Base-by-base conservation (phyloP, 495 filamentous ascomycete species). In the Thozetella sp. region DNA sequence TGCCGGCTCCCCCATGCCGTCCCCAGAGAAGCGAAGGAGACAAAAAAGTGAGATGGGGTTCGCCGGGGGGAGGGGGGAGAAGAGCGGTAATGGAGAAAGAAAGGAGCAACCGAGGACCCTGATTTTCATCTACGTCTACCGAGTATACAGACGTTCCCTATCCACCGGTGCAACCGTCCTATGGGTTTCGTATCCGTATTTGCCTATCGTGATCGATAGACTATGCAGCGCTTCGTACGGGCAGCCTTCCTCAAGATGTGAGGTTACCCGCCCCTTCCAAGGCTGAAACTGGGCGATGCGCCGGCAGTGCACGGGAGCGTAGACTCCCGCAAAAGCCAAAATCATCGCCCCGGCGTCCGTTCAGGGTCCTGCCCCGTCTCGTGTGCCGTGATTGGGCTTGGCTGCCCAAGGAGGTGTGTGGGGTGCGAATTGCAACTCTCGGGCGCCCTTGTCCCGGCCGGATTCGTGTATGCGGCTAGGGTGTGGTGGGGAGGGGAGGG, bases 371-470 rank as follows among this genome's bases (percentile, higher is more conserved):
- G 50, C 46, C 55, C 63, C 63, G 51, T 53, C 20, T 46, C 3
- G 53, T 56, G 55, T 67, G 61, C 64, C 64, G 57, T 40, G 54
- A 67, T 69, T 67, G 67, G 67, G 22, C 1, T 2, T 25, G 59
- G 54, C 50, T 40, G 45, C 53, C 27, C 52, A 46, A 40, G 54
- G 54, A 63, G 34, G 66, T 40, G 58, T 10, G 30, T 15, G 43
- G 43, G 9, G 4, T 48, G 43, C n/a, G 43, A 20, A 19, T 10
- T 20, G n/a, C 43, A n/a, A 48, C n/a, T 48, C 43, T n/a, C 43
- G 43, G 43, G n/a, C 43, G 12, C 10, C 43, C 43, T n/a, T 48
- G 43, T 48, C 43, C 43, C 20, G 9, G 20, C 43, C 20, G 4
- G 9, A n/a, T n/a, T n/a, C n/a, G n/a, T n/a, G n/a, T n/a, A n/a